These are phyloP conservation scores for Asterella californica DNA, from an alignment of 225 moss, liverwort and hornwort species.

Conservation along the genomic window DNA sequence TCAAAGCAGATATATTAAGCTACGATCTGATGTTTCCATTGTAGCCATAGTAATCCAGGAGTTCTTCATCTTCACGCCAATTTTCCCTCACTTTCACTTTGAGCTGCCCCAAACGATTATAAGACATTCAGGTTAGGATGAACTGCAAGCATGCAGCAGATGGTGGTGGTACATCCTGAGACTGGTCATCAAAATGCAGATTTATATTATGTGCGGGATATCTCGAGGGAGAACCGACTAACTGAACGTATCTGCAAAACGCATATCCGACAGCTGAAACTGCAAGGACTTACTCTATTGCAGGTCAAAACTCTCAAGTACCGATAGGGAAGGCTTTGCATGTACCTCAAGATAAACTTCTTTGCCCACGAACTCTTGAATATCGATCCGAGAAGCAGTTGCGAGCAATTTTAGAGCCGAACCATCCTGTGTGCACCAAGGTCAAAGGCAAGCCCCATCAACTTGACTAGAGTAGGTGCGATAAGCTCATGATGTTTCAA, in stretches of 20 bases:
- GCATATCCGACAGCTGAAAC: neutral
- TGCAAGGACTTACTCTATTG: neutral
- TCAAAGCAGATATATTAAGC: neutral
- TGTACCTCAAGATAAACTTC: slow-evolving; percentile 80
- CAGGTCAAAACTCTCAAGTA: neutral
- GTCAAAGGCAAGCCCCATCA: neutral
- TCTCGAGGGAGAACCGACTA: neutral
- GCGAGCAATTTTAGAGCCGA: slow-evolving; percentile 70
- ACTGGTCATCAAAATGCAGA: neutral
- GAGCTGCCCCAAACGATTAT: slow-evolving; percentile 39
- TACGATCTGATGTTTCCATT: slow-evolving; percentile 44
- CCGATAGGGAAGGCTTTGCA: neutral
- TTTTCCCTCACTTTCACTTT: slow-evolving; percentile 80
- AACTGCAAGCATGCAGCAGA: neutral
- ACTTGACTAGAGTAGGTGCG: neutral
- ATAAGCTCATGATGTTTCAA: neutral
- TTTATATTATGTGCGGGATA: neutral
- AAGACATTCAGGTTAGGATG: neutral
- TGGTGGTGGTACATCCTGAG: neutral
- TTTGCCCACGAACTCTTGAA: slow-evolving; percentile 83
- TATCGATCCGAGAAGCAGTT: slow-evolving; percentile 81
- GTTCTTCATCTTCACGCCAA: slow-evolving; percentile 86
- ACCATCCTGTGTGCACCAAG: slow-evolving; percentile 48
- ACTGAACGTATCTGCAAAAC: neutral
- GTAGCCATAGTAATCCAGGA: slow-evolving; percentile 83